These are phyloP conservation scores for Thraustotheca clavata DNA, from an alignment of 352 stramenopile genomes.

Conservation along the genomic window DNA sequence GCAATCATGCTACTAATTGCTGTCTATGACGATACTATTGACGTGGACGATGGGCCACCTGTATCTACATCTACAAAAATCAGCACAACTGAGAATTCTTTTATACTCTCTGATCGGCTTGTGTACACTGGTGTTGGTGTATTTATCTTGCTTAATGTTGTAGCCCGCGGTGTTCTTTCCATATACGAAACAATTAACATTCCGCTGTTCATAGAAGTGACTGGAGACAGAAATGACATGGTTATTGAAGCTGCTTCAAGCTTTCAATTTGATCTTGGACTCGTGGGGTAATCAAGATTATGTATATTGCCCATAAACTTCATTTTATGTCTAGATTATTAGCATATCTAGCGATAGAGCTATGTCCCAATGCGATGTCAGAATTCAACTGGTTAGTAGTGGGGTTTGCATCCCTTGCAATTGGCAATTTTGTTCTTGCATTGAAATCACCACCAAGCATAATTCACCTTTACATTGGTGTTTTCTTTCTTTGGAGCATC, in stretches of 20 bases:
- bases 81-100: neutral
- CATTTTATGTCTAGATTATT: slow-evolving; percentile 41
- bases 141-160: slow-evolving; percentile 79
- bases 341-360: slow-evolving; percentile 72
- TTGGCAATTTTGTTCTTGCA: slow-evolving; percentile 38
- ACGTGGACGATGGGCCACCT: slow-evolving; percentile 42
- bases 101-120: slow-evolving; percentile 30
- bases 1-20: slow-evolving; percentile 61
- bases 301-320: slow-evolving; percentile 27
- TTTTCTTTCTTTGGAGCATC: slow-evolving; percentile 21
- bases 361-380: slow-evolving; percentile 50
- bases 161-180: slow-evolving; percentile 57
- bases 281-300: slow-evolving; percentile 29
- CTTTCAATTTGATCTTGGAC: slow-evolving; percentile 34
- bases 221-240: slow-evolving; percentile 28
- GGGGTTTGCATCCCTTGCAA: slow-evolving; percentile 36
- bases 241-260: neutral
- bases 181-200: slow-evolving; percentile 81
- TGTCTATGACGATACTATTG: slow-evolving; percentile 42
- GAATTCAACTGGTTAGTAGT: slow-evolving; percentile 40
- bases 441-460: neutral
- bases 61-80: neutral
- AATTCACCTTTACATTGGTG: neutral
- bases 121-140: slow-evolving; percentile 57
- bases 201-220: slow-evolving; percentile 59